These are phyloP conservation scores for Simmondsia chinensis DNA, from an alignment of 148 eudicot genomes.

Conservation along the genomic window DNA sequence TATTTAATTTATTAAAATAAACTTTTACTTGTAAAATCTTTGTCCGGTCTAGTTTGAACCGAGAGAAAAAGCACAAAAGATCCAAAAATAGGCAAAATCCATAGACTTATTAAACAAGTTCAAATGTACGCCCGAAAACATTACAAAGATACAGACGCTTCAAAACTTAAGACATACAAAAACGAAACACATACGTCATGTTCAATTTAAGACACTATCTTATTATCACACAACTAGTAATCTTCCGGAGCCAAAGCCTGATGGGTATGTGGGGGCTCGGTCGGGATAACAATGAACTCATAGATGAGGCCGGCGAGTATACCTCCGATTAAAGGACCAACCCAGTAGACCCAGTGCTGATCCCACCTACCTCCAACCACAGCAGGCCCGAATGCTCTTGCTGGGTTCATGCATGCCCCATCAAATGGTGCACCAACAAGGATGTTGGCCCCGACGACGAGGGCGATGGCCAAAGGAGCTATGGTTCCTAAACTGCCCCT, in stretches of 20 bases:
- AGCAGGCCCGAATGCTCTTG: slow-evolving; percentile 56
- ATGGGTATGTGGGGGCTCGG: slow-evolving; percentile 31
- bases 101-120: no score
- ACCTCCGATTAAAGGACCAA: slow-evolving; percentile 20
- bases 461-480: slow-evolving; percentile 61
- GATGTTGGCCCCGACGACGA: slow-evolving; percentile 58
- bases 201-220: no score
- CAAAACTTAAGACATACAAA: no score
- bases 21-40: no score
- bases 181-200: no score
- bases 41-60: no score
- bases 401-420: slow-evolving; percentile 84
- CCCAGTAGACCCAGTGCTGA: slow-evolving; percentile 40
- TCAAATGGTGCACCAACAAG: slow-evolving; percentile 66
- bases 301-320: slow-evolving; percentile 27
- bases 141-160: no score
- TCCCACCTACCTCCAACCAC: slow-evolving; percentile 51
- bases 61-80: no score
- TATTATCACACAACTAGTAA: slow-evolving; percentile 42
- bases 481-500: slow-evolving; percentile 55
- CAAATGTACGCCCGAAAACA: no score
- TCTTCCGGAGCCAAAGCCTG: slow-evolving; percentile 73
- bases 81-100: no score
- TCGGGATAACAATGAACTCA: slow-evolving; percentile 41
- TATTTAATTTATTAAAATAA: no score